Percentiles rank a stretch among this genome's conserved stretches.
Conservation (phyloP, 75 land plant genomes). For the Cunninghamia lanceolata region DNA sequence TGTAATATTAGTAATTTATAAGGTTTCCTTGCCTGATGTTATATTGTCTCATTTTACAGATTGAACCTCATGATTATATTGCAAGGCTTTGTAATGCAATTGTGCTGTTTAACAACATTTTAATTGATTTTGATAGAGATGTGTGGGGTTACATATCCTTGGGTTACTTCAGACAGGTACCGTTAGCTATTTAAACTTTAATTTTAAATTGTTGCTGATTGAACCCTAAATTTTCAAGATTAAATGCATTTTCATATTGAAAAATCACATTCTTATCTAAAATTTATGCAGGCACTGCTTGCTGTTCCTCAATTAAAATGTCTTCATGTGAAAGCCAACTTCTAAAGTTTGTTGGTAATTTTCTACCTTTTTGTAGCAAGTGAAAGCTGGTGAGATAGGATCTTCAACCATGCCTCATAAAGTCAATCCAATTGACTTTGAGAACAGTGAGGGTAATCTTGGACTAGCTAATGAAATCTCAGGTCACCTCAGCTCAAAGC, state of each 20-base stretch:
- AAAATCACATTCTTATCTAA: neutral
- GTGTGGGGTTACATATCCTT: constrained; percentile 92
- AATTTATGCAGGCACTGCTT: neutral
- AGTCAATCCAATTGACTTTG: constrained; percentile 99
- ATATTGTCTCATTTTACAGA: constrained; percentile 46
- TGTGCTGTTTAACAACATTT: constrained; percentile 70
- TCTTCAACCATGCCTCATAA: constrained; percentile 99
- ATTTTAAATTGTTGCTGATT: neutral
- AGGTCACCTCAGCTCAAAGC: constrained; percentile 61
- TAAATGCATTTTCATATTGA: neutral
- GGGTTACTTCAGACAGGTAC: constrained; percentile 93
- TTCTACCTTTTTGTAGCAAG: constrained; percentile 34
- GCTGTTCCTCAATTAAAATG: neutral
- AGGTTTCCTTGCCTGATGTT: neutral
- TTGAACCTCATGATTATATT: constrained; percentile 96
- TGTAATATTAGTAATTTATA: neutral
- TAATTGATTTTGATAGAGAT: constrained; percentile 89
- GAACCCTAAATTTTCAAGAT: neutral
- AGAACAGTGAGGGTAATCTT: constrained; percentile 96
- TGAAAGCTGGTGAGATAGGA: constrained; percentile 93
- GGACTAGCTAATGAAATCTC: constrained; percentile 69
- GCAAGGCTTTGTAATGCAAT: constrained; percentile 73
- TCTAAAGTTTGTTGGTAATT: neutral
- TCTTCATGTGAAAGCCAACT: neutral
- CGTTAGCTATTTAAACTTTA: neutral